Percentiles rank a stretch among this genome's conserved stretches.
Evolutionary conservation across 495 filamentous ascomycete genomes (phyloP).

Genomic region (Penicillium antarcticum): DNA sequence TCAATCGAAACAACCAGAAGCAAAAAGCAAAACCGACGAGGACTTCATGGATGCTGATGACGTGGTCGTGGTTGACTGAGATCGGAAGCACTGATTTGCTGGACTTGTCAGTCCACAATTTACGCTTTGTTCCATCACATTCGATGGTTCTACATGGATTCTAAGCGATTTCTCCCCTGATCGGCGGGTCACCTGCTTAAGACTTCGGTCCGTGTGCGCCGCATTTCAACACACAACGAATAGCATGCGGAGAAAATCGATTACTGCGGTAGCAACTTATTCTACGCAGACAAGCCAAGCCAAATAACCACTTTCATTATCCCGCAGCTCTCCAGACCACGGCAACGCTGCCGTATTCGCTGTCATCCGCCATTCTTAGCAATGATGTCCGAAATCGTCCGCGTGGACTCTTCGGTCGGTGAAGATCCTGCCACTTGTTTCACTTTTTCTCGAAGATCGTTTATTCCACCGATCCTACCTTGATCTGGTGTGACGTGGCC

Average conservation of each 20-base stretch:
- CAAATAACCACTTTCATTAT: not conserved
- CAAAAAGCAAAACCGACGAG: slow-evolving; percentile 13
- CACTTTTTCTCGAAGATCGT: slow-evolving; percentile 9
- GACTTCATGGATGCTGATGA: slow-evolving; percentile 37
- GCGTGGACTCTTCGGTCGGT: not conserved
- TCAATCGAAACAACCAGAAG: slow-evolving; percentile 7
- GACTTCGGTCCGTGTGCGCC: slow-evolving; percentile 1
- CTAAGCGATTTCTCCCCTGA: slow-evolving; percentile 6
- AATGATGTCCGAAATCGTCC: slow-evolving; percentile 1
- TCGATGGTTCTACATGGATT: not conserved
- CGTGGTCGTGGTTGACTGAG: slow-evolving; percentile 38
- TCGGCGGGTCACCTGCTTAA: slow-evolving; percentile 2
- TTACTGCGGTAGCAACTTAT: not conserved
- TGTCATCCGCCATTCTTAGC: not conserved
- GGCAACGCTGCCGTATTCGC: not conserved
- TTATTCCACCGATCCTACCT: not conserved
- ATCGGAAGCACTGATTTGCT: not conserved
- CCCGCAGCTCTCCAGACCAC: not conserved
- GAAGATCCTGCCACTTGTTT: slow-evolving; percentile 10
- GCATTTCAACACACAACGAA: not conserved
- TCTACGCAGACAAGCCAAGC: not conserved
- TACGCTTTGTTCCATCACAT: not conserved
- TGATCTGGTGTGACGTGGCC: slow-evolving; percentile 2
- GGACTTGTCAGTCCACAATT: not conserved
- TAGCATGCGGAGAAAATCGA: not conserved